Evolutionary conservation across 257 asterid genomes (phyloP).

Genomic region (Nicotiana paniculata): DNA sequence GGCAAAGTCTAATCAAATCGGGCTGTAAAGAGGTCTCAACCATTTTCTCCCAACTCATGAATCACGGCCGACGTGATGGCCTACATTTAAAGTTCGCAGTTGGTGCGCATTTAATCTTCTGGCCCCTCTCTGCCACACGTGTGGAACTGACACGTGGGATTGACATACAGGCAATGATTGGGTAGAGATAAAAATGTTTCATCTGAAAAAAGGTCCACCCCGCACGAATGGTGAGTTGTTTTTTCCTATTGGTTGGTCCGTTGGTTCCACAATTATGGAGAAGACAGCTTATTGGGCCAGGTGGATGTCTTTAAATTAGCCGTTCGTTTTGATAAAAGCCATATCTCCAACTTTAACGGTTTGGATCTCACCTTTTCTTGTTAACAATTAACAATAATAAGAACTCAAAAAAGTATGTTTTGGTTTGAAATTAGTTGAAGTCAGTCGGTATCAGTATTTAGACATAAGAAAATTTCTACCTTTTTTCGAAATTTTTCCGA

Average conservation of each 20-base stretch:
- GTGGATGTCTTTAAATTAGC: background rate
- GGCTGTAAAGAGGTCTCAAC: constrained; percentile 27
- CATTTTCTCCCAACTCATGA: background rate
- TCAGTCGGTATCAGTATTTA: too few species aligned
- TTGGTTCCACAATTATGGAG: constrained; percentile 2
- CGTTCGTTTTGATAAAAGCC: background rate
- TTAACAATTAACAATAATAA: background rate
- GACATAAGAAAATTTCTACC: too few species aligned
- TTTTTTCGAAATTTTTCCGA: too few species aligned
- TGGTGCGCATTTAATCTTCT: constrained; percentile 13
- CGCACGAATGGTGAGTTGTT: constrained; percentile 65
- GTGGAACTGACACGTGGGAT: constrained; percentile 28
- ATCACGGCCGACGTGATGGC: constrained; percentile 16
- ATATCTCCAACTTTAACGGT: background rate
- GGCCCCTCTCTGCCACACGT: constrained; percentile 25
- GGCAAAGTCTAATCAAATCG: constrained; percentile 26
- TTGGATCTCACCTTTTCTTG: background rate
- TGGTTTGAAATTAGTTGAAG: too few species aligned
- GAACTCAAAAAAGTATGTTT: too few species aligned
- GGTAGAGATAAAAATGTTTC: constrained; percentile 15
- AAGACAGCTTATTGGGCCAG: constrained; percentile 10
- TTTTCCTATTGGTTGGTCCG: constrained; percentile 25
- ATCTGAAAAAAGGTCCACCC: constrained; percentile 34
- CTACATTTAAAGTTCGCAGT: constrained; percentile 23
- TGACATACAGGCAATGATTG: constrained; percentile 46